These are phyloP conservation scores for Beauveria varroae DNA, from an alignment of 2,329 filamentous ascomycete species.

Conservation along the genomic window DNA sequence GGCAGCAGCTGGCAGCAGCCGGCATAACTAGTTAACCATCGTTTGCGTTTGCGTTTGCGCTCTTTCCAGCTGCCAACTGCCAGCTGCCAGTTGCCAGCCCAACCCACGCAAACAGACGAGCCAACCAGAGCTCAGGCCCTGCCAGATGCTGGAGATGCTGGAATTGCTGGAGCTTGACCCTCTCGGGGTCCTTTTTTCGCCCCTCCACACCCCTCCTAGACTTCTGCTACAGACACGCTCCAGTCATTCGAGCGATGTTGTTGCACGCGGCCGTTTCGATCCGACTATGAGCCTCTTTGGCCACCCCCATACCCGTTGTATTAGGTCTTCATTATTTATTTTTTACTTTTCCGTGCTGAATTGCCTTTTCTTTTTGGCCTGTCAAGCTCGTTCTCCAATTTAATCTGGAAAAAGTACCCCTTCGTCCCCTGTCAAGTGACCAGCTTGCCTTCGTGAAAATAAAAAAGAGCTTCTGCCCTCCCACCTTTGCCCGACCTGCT, in stretches of 20 bases:
- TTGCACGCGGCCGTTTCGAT: conserved; percentile 4
- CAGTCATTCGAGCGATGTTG: not conserved
- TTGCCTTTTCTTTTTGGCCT: not conserved
- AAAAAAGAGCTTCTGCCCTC: conserved; percentile 9
- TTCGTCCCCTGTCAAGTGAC: conserved; percentile 5
- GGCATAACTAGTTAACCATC: no score
- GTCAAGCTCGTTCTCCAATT: not conserved
- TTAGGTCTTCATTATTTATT: not conserved
- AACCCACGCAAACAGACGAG: not conserved
- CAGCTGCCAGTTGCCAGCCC: not conserved
- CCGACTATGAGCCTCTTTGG: not conserved
- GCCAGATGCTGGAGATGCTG: not conserved
- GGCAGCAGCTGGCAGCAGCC: no score
- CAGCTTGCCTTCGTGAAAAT: not conserved
- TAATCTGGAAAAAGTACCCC: not conserved
- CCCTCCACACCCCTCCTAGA: not conserved
- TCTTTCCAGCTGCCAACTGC: not conserved
- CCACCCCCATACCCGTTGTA: not conserved
- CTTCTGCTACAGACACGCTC: not conserved
- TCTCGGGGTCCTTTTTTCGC: not conserved
- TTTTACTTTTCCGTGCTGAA: not conserved
- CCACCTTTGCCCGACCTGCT: not conserved
- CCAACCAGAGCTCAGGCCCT: not conserved
- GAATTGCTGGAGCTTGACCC: conserved; percentile 1
- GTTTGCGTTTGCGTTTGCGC: not conserved